Base-by-base conservation (phyloP, 495 filamentous ascomycete species). In the Podospora conica region DNA sequence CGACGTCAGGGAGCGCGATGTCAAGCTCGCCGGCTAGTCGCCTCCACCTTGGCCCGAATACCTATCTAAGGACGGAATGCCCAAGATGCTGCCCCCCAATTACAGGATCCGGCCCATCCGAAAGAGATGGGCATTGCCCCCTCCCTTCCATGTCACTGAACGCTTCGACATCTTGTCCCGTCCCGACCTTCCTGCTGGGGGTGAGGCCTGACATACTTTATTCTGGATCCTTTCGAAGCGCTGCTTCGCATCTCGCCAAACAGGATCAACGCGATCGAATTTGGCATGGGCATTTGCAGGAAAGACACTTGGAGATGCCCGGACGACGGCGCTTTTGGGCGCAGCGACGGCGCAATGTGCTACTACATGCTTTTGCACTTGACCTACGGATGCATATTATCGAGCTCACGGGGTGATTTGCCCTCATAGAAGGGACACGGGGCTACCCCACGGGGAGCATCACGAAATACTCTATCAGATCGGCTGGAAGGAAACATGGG, bases 1-100 rank as follows among this genome's bases (percentile, higher is more conserved):
- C 67, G 80, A 87, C 15, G 83, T 83, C 64, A 76, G 76, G 54
- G 72, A 78, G 65, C 76, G 78, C 54, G 80, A 80, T 54, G 53
- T 60, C 28, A 15, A 54, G 18, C 68, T 69, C 28, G 63, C 68
- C 28, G 65, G 53, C 53, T 70, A 70, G 57, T 65, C 58, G 33
- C 24, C 55, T 10, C 20, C 21, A 40, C 27, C 40, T 48, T 54
- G 24, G 54, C 54, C 27, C 55, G 18, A 24, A 11, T 55, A 18
- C 25, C 21, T 29, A 10, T 58, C 29, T 15, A 53, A 12, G 11
- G n/a, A 55, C 61, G n/a, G 20, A 12, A 33, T 3, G 28, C n/a
- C 22, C 10, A n/a, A 63, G 48, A n/a, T 48, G 48, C 2, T 63
- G 61, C 61, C 53, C 18, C 7, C 9, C 18, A 3, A 63, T 24